Evolutionary conservation across 805 yeast genomes (phyloP).

Genomic region (Zygoascus tannicola): DNA sequence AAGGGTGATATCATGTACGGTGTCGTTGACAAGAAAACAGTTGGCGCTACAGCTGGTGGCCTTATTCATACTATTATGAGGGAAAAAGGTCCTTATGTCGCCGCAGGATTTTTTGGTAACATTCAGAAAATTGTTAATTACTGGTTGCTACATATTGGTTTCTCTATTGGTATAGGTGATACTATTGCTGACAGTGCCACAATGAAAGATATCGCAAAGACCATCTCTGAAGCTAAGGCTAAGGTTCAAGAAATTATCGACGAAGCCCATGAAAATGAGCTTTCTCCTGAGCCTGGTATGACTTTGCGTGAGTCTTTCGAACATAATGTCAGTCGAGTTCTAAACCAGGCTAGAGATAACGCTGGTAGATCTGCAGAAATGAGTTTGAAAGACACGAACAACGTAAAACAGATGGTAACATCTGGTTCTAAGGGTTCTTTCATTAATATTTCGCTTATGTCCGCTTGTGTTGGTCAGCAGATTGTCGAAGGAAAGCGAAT

Average conservation of each 20-base stretch:
- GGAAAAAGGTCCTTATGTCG: slow-evolving; percentile 87
- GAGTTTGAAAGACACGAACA: slow-evolving; percentile 85
- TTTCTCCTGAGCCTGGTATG: slow-evolving; percentile 99
- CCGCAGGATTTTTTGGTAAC: slow-evolving; percentile 85
- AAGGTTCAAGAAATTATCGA: slow-evolving; percentile 89
- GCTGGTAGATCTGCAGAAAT: slow-evolving; percentile 99
- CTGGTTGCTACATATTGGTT: slow-evolving; percentile 95
- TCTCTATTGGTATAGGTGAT: slow-evolving; percentile 99
- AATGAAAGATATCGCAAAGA: slow-evolving; percentile 86
- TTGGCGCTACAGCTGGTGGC: slow-evolving; percentile 98
- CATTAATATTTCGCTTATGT: slow-evolving; percentile 97
- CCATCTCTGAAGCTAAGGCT: slow-evolving; percentile 85
- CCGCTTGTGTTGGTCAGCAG: slow-evolving; percentile 99
- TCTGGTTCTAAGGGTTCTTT: slow-evolving; percentile 99
- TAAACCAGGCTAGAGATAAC: slow-evolving; percentile 97
- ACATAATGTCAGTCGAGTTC: slow-evolving; percentile 88
- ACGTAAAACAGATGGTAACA: slow-evolving; percentile 97
- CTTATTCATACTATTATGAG: slow-evolving; percentile 94
- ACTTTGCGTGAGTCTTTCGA: slow-evolving; percentile 97
- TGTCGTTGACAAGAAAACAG: slow-evolving; percentile 95
- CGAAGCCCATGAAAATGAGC: slow-evolving; percentile 81
- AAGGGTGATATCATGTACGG: slow-evolving; percentile 97
- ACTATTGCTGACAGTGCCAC: slow-evolving; percentile 97
- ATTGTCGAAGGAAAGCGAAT: slow-evolving; percentile 99
- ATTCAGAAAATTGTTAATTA: slow-evolving; percentile 92